These are phyloP conservation scores for Chlorella variabilis DNA, from an alignment of 163 green algal species.

Conservation along the genomic window DNA sequence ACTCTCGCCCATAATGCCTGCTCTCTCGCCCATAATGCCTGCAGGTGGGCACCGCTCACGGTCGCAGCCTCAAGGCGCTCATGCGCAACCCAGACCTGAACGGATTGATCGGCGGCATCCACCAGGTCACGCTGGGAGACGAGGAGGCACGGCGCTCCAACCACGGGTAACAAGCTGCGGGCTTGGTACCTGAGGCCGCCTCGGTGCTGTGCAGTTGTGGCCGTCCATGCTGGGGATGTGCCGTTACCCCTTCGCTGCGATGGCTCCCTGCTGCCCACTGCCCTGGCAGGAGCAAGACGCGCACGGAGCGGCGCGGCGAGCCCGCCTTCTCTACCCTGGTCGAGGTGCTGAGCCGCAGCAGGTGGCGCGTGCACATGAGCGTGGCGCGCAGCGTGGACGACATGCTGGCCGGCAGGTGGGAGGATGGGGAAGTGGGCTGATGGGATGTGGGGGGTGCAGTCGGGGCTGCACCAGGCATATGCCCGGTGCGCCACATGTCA, in stretches of 20 bases:
- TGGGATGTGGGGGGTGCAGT: no score
- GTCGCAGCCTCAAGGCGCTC: slow-evolving; percentile 32
- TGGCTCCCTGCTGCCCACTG: not conserved
- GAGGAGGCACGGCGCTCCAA: slow-evolving; percentile 20
- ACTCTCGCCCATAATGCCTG: no score
- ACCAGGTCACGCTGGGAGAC: slow-evolving; percentile 52
- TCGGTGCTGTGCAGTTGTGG: no score
- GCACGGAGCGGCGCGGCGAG: slow-evolving; percentile 39
- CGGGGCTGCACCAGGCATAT: no score
- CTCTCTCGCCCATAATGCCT: no score
- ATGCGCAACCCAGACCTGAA: slow-evolving; percentile 64
- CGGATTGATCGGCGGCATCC: slow-evolving; percentile 52
- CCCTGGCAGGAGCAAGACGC: slow-evolving; percentile 42
- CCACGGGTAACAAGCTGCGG: not conserved
- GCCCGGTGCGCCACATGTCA: no score
- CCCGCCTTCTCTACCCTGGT: slow-evolving; percentile 49
- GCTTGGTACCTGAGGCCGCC: no score
- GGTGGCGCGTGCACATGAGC: slow-evolving; percentile 35
- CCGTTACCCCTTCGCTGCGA: no score
- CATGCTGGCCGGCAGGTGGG: slow-evolving; percentile 33
- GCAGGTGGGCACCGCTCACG: slow-evolving; percentile 41
- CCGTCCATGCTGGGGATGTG: not conserved
- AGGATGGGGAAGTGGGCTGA: no score
- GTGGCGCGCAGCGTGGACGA: slow-evolving; percentile 32
- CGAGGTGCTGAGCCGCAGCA: slow-evolving; percentile 34